A percentile compares a stretch with the other conserved stretches of the same genome.
Evolutionary conservation across 1,284 basidiomycete genomes (phyloP).

Genomic region (Ceratorhiza oryzae-sativae): DNA sequence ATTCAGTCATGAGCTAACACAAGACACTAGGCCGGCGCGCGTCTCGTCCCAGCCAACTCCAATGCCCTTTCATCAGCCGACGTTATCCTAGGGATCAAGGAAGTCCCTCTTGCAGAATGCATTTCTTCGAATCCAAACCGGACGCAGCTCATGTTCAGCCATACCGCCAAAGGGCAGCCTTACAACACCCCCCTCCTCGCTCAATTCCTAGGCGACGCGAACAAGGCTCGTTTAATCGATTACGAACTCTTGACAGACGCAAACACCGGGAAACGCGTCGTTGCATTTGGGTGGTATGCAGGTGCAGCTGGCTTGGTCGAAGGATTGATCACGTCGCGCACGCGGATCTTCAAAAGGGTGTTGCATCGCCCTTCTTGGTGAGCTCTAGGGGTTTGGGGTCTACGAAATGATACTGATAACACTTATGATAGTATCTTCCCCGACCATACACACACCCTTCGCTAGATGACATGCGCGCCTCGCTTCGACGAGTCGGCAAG

Average conservation of each 20-base stretch:
- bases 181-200: slow-evolving; percentile 85
- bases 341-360: slow-evolving; percentile 75
- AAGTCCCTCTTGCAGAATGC: slow-evolving; percentile 74
- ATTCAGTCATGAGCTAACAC: neutral
- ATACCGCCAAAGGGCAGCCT: slow-evolving; percentile 84
- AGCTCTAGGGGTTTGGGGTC: slow-evolving; percentile 46
- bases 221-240: slow-evolving; percentile 65
- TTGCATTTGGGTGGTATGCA: slow-evolving; percentile 89
- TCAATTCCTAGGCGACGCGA: slow-evolving; percentile 55
- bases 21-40: slow-evolving; percentile 72
- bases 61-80: slow-evolving; percentile 67
- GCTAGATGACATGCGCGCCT: slow-evolving; percentile 63
- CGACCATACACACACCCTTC: slow-evolving; percentile 77
- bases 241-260: slow-evolving; percentile 78
- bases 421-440: slow-evolving; percentile 68
- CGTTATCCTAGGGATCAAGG: slow-evolving; percentile 87
- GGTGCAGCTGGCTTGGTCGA: slow-evolving; percentile 88
- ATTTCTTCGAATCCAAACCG: slow-evolving; percentile 52
- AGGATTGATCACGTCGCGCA: slow-evolving; percentile 79
- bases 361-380: slow-evolving; percentile 84
- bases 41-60: slow-evolving; percentile 54
- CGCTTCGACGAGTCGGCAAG: slow-evolving; percentile 66
- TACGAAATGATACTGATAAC: neutral
- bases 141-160: slow-evolving; percentile 88
- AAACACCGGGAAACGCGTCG: slow-evolving; percentile 70